These are phyloP conservation scores for Fraxinus xanthoxyloides DNA, from an alignment of 305 asterid genomes.

Conservation along the genomic window DNA sequence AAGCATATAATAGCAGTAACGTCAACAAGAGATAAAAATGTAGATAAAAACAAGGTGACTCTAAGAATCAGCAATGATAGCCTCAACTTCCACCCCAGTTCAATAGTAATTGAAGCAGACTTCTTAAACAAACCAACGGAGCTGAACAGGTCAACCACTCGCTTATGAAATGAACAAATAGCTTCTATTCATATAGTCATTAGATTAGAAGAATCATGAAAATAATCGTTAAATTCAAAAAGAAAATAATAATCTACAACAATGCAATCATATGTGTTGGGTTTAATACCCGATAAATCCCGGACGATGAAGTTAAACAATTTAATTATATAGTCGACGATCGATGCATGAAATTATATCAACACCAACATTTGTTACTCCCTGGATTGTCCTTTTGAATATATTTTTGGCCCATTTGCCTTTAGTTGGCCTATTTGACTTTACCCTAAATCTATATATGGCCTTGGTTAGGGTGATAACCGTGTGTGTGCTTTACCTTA, in stretches of 20 bases:
- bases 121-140: conserved; percentile 83
- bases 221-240: background rate
- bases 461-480: background rate
- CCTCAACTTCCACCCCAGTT: conserved; percentile 93
- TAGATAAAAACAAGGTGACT: conserved; percentile 7
- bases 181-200: background rate
- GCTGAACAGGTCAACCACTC: conserved; percentile 89
- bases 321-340: background rate
- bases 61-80: conserved; percentile 81
- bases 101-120: conserved; percentile 82
- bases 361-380: background rate
- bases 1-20: conserved; percentile 6
- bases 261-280: background rate
- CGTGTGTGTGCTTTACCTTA: background rate
- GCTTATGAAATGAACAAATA: conserved; percentile 47
- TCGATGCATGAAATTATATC: background rate
- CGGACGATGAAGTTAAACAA: background rate
- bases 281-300: background rate
- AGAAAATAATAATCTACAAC: background rate
- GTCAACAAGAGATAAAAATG: conserved; percentile 16
- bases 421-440: too few relatives aligned
- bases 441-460: too few relatives aligned
- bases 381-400: too few relatives aligned
- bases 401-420: too few relatives aligned
- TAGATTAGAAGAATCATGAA: background rate